These are phyloP conservation scores for Astrocystis sublimbata DNA, from an alignment of 495 filamentous ascomycete genomes.

Conservation along the genomic window DNA sequence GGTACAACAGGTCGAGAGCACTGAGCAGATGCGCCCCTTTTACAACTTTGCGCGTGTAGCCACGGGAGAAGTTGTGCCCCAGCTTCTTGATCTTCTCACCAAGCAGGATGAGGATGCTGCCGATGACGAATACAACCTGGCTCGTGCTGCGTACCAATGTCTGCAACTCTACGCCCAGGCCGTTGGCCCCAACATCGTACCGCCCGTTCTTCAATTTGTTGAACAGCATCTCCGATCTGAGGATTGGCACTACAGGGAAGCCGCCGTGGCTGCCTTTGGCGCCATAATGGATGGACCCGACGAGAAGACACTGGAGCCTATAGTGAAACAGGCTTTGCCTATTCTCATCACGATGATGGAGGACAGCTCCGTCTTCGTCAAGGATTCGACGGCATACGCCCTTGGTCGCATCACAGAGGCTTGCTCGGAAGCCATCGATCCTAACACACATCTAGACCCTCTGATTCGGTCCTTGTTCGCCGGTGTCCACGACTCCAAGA, in stretches of 20 bases:
- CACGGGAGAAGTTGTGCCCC: constrained; percentile 87
- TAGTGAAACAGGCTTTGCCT: constrained; percentile 90
- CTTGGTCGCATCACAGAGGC: constrained; percentile 93
- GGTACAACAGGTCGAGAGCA: constrained; percentile 62
- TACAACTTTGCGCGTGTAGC: constrained; percentile 92
- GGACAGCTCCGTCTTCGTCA: constrained; percentile 81
- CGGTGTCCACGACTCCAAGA: constrained; percentile 90
- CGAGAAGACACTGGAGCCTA: constrained; percentile 79
- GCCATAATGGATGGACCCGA: constrained; percentile 99
- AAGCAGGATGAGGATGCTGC: constrained; percentile 96
- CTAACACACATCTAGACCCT: constrained; percentile 72
- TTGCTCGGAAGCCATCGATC: constrained; percentile 85
- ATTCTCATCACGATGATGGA: constrained; percentile 96
- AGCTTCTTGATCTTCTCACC: constrained; percentile 83
- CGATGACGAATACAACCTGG: constrained; percentile 96
- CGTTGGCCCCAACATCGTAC: constrained; percentile 76
- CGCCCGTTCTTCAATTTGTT: constrained; percentile 82
- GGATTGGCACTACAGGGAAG: constrained; percentile 92
- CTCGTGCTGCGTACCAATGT: constrained; percentile 94
- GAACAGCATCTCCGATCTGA: constrained; percentile 85
- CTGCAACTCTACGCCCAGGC: constrained; percentile 93
- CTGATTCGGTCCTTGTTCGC: constrained; percentile 87
- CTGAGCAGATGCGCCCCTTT: constrained; percentile 78
- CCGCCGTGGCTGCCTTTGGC: constrained; percentile 96
- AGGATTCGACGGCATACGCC: constrained; percentile 96